Percentiles rank a stretch among this genome's conserved stretches.
Conservation (phyloP, 495 filamentous ascomycete species). For the Neurospora tetrasperma region DNA sequence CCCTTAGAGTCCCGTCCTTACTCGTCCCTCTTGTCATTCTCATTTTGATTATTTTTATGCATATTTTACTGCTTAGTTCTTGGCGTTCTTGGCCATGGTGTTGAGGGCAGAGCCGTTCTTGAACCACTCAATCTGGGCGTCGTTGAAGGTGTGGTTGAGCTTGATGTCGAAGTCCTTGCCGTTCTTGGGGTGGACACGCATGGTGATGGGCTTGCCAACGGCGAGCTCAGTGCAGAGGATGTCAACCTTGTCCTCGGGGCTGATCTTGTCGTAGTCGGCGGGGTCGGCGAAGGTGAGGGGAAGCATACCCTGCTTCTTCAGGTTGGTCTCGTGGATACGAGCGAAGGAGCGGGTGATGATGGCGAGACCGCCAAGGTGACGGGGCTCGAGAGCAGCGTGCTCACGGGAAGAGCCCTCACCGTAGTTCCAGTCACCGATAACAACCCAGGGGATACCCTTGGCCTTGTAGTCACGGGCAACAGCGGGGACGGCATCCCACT, state of each 20-base stretch:
- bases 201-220: constrained; percentile 88
- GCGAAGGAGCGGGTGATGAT: constrained; percentile 95
- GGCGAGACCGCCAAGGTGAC: constrained; percentile 92
- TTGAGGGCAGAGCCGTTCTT: constrained; percentile 92
- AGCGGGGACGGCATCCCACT: constrained; percentile 80
- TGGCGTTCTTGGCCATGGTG: constrained; percentile 77
- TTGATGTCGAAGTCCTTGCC: constrained; percentile 69
- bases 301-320: constrained; percentile 99
- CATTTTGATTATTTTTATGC: constrained; percentile 9
- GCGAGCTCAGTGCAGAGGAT: constrained; percentile 82
- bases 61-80: constrained; percentile 15
- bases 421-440: constrained; percentile 99
- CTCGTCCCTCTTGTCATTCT: constrained; percentile 9
- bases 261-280: constrained; percentile 95
- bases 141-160: constrained; percentile 94
- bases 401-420: constrained; percentile 95
- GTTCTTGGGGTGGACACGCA: constrained; percentile 82
- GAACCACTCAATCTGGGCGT: constrained; percentile 96
- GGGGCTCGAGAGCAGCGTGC: constrained; percentile 94
- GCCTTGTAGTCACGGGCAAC: constrained; percentile 98
- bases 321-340: constrained; percentile 99
- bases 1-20: constrained; percentile 5
- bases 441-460: constrained; percentile 91
- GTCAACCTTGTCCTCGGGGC: constrained; percentile 84
- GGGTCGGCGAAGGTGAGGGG: constrained; percentile 90